Conservation (phyloP, 129 eudicot genomes). For the Sambucus nigra region DNA sequence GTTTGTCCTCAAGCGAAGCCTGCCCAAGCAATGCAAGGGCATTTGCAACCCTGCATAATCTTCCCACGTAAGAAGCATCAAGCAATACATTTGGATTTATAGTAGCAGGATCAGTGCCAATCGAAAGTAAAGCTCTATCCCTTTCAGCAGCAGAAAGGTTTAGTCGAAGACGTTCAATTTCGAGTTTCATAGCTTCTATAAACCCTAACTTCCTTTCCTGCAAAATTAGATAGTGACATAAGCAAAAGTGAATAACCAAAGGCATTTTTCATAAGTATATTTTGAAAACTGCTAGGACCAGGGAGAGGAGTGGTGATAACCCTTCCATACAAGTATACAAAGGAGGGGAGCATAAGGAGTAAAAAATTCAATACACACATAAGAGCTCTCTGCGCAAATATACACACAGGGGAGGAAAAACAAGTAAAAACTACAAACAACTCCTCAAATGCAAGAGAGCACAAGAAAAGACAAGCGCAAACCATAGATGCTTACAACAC, state of each 20-base stretch:
- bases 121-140: constrained; percentile 80
- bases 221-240: constrained; percentile 16
- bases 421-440: too few species aligned
- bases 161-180: constrained; percentile 70
- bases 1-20: constrained; percentile 66
- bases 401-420: too few species aligned
- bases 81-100: constrained; percentile 76
- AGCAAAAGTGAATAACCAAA: neutral
- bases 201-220: constrained; percentile 65
- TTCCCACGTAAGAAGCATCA: constrained; percentile 48
- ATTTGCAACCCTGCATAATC: constrained; percentile 67
- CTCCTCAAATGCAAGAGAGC: too few species aligned
- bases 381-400: too few species aligned
- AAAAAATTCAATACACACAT: too few species aligned
- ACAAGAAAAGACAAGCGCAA: too few species aligned
- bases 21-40: constrained; percentile 75
- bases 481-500: neutral
- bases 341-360: too few species aligned
- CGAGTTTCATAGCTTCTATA: constrained; percentile 90
- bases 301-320: too few species aligned
- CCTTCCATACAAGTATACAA: too few species aligned
- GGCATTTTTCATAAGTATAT: too few species aligned
- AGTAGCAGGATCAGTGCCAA: constrained; percentile 92
- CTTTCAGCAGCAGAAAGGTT: constrained; percentile 94
- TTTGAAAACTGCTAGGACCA: too few species aligned